Evolutionary conservation across 2,329 filamentous ascomycete genomes (phyloP).

Genomic region (Lachnellula subtilissima): DNA sequence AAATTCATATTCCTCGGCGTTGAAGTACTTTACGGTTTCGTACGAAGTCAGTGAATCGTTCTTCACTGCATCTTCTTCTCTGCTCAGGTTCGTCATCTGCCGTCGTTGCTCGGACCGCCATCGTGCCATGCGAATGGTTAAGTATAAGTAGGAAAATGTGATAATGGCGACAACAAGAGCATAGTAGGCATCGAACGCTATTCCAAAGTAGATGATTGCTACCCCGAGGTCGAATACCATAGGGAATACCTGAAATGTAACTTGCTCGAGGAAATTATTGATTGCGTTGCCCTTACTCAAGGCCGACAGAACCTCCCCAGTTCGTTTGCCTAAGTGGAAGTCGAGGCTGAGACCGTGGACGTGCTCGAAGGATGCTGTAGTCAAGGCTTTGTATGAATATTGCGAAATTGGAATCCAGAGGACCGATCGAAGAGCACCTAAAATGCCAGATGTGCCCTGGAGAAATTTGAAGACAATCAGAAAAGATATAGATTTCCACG

Average conservation of each 20-base stretch:
- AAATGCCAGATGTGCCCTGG: conserved; percentile 81
- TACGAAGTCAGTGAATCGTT: conserved; percentile 99
- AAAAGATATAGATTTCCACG: conserved; percentile 69
- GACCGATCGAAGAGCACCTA: conserved; percentile 75
- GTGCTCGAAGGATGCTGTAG: conserved; percentile 93
- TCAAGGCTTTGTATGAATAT: conserved; percentile 91
- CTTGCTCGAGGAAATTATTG: conserved; percentile 92
- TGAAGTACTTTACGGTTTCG: conserved; percentile 90
- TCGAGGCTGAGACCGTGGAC: conserved; percentile 93
- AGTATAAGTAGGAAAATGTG: conserved; percentile 93
- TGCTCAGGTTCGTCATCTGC: conserved; percentile 89
- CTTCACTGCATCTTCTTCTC: conserved; percentile 95
- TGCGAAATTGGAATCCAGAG: conserved; percentile 97
- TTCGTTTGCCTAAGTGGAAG: conserved; percentile 94
- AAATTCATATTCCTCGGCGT: conserved; percentile 77
- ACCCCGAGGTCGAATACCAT: conserved; percentile 89
- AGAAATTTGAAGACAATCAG: conserved; percentile 76
- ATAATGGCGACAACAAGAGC: conserved; percentile 84
- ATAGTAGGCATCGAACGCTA: conserved; percentile 81
- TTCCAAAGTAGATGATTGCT: conserved; percentile 75
- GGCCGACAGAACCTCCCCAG: conserved; percentile 90
- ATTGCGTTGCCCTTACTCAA: conserved; percentile 94
- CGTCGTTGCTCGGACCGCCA: conserved; percentile 87
- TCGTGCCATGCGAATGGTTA: conserved; percentile 93
- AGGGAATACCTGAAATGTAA: conserved; percentile 91